A percentile compares a stretch with the other conserved stretches of the same genome.
Evolutionary conservation across 139 green algal genomes (phyloP).

Genomic region (Diplosphaera chodatii): DNA sequence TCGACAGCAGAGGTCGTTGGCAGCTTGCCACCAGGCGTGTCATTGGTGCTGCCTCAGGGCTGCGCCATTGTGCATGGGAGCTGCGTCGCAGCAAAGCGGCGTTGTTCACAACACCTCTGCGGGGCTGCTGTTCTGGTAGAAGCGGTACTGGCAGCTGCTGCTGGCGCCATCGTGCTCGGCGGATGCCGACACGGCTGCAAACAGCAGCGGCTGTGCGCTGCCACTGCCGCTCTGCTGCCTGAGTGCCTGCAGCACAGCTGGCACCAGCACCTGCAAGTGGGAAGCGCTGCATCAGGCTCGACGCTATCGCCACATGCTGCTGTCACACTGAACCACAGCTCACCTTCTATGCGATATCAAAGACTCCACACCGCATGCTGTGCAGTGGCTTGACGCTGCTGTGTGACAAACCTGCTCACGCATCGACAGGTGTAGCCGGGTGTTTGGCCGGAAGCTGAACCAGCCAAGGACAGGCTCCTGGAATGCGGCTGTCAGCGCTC

Average conservation of each 20-base stretch:
- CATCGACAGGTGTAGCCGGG: background rate
- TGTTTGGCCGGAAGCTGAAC: background rate
- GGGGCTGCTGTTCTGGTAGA: background rate
- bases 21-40: too few species aligned
- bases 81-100: too few species aligned
- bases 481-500: background rate
- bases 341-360: too few species aligned
- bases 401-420: background rate
- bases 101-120: background rate
- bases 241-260: background rate
- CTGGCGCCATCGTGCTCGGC: background rate
- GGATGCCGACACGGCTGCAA: background rate
- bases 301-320: too few species aligned
- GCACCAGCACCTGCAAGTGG: background rate
- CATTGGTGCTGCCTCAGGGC: too few species aligned
- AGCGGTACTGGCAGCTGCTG: constrained; percentile 2
- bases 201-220: background rate
- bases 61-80: too few species aligned
- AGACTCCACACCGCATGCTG: too few species aligned
- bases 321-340: too few species aligned
- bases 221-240: background rate
- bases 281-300: too few species aligned
- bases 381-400: too few species aligned
- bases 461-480: background rate
- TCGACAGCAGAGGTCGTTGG: too few species aligned